These are phyloP conservation scores for Cladosporium sp. DNA, from an alignment of 2,329 filamentous ascomycete species.

Conservation along the genomic window DNA sequence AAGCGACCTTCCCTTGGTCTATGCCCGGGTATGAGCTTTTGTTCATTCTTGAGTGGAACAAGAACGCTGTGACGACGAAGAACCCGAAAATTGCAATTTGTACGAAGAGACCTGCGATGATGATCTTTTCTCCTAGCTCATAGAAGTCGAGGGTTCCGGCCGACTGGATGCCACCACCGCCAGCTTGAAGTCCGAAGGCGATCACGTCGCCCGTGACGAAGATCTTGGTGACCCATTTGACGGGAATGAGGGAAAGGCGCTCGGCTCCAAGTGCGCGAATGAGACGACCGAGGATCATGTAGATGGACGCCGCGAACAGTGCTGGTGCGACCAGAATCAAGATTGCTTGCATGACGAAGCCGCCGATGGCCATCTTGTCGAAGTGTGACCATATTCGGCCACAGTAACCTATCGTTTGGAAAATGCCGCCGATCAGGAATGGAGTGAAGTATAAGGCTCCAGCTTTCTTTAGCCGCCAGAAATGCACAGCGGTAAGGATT, in stretches of 20 bases:
- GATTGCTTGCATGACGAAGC: constrained; percentile 42
- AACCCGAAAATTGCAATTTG: constrained; percentile 57
- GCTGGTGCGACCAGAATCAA: constrained; percentile 47
- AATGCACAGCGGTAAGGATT: constrained; percentile 39
- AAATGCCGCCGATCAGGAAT: constrained; percentile 43
- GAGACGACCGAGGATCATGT: constrained; percentile 48
- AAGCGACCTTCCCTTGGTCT: constrained; percentile 22
- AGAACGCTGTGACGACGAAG: constrained; percentile 47
- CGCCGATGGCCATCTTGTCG: constrained; percentile 27
- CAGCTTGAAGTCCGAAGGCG: constrained; percentile 50
- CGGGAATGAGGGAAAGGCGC: constrained; percentile 39
- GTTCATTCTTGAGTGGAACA: constrained; percentile 47
- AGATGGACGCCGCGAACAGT: constrained; percentile 49
- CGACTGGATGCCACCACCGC: constrained; percentile 39
- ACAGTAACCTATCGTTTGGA: constrained; percentile 44
- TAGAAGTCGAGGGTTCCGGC: constrained; percentile 25
- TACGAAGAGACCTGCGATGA: constrained; percentile 54
- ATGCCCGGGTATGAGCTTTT: neutral
- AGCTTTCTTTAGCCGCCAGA: constrained; percentile 39
- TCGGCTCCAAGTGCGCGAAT: constrained; percentile 41
- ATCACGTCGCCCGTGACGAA: constrained; percentile 55
- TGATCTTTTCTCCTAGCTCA: constrained; percentile 47
- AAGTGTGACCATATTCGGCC: constrained; percentile 33
- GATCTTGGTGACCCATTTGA: constrained; percentile 48
- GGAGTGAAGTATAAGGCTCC: constrained; percentile 48